A percentile compares a stretch with the other conserved stretches of the same genome.
These are phyloP conservation scores for Apiospora pterosperma DNA, from an alignment of 2,329 filamentous ascomycete species.

Conservation along the genomic window DNA sequence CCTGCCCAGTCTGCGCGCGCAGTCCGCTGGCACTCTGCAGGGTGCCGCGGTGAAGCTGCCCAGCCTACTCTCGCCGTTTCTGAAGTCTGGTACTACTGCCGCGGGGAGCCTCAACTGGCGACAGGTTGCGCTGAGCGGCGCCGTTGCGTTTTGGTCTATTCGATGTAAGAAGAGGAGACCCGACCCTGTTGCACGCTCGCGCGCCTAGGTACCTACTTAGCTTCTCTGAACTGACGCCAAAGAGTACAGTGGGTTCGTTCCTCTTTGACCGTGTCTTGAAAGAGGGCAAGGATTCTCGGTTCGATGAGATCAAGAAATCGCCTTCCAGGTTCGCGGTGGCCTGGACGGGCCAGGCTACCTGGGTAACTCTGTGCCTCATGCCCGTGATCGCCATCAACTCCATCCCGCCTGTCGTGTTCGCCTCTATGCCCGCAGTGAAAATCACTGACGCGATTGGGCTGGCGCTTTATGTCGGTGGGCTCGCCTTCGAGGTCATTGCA, in stretches of 20 bases:
- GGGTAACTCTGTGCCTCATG: constrained; percentile 65
- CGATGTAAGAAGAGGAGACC: constrained; percentile 39
- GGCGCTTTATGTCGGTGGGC: constrained; percentile 54
- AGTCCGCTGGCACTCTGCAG: constrained; percentile 41
- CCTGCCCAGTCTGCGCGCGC: constrained; percentile 55
- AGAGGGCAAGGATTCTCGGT: constrained; percentile 54
- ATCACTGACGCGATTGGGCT: constrained; percentile 56
- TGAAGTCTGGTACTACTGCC: constrained; percentile 27
- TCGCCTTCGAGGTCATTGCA: constrained; percentile 58
- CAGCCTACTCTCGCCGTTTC: constrained; percentile 42
- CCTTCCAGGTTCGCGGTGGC: constrained; percentile 32
- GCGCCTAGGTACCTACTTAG: no score
- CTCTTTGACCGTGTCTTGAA: constrained; percentile 59
- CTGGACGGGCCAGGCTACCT: constrained; percentile 57
- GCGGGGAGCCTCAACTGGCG: constrained; percentile 57
- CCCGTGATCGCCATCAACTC: constrained; percentile 63
- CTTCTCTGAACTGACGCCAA: not conserved
- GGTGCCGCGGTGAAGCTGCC: constrained; percentile 36
- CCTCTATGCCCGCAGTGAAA: constrained; percentile 43
- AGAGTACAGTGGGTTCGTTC: constrained; percentile 54
- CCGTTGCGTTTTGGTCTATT: constrained; percentile 54
- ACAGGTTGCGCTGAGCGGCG: constrained; percentile 36
- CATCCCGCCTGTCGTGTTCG: constrained; percentile 51
- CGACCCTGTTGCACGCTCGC: no score
- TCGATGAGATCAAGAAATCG: constrained; percentile 36